These are phyloP conservation scores for Symbiodinium natans DNA, from an alignment of 73 alveolate genomes.

Conservation along the genomic window DNA sequence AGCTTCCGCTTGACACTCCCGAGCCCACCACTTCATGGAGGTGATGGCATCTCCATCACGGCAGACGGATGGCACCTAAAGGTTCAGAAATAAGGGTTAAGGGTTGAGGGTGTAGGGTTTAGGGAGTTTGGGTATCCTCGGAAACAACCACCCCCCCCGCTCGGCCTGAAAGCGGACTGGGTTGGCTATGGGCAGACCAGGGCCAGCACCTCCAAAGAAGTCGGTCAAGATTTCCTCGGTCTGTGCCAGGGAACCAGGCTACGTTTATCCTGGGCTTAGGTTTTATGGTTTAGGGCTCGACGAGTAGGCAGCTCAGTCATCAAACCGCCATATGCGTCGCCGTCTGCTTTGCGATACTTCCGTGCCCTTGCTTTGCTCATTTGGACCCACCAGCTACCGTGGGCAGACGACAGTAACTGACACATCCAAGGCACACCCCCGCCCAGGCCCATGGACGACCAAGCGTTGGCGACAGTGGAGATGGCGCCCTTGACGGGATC, in stretches of 20 bases:
- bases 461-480: constrained; percentile 19
- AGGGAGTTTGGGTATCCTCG: no score
- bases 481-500: constrained; percentile 34
- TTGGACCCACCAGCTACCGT: no score
- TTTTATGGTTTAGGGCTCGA: no score
- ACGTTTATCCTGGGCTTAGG: no score
- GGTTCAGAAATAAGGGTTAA: no score
- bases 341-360: no score
- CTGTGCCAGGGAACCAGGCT: not conserved
- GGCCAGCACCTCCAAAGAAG: constrained; percentile 12
- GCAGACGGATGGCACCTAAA: not conserved
- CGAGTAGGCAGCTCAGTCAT: no score
- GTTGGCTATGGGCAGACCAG: not conserved
- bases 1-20: constrained; percentile 11
- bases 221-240: constrained; percentile 10
- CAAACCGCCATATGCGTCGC: no score
- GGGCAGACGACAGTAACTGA: no score
- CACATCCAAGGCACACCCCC: not conserved
- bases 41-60: constrained; percentile 69
- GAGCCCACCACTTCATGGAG: constrained; percentile 60
- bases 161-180: not conserved
- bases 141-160: no score
- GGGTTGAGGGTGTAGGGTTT: no score
- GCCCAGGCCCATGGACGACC: constrained; percentile 44
- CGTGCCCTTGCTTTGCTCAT: no score